Percentiles rank a stretch among this genome's conserved stretches.
Conservation (phyloP, 2,329 filamentous ascomycete genomes). For the Aspergillus sojae region DNA sequence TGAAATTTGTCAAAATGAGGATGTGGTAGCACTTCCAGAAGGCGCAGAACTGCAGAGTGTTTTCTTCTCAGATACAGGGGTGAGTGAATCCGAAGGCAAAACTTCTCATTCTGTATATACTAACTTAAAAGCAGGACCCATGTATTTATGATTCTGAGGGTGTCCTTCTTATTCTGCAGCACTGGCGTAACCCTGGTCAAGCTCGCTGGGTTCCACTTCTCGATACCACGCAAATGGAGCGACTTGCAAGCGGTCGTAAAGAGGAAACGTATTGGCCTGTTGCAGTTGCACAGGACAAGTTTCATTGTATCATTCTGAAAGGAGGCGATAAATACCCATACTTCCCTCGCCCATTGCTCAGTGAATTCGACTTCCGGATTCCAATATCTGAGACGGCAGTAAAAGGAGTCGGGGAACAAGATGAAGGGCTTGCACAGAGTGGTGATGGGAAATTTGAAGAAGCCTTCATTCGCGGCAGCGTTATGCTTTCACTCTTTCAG, state of each 20-base stretch:
- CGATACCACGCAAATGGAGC: slow-evolving; percentile 81
- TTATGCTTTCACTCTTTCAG: slow-evolving; percentile 72
- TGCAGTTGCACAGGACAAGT: slow-evolving; percentile 85
- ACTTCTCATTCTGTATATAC: neutral
- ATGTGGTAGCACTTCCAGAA: slow-evolving; percentile 80
- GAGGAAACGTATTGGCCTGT: slow-evolving; percentile 93
- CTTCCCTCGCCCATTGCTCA: slow-evolving; percentile 85
- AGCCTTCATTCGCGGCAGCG: slow-evolving; percentile 72
- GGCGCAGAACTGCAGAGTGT: slow-evolving; percentile 74
- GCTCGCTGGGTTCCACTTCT: slow-evolving; percentile 91
- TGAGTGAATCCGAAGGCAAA: slow-evolving; percentile 46
- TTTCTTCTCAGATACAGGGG: slow-evolving; percentile 91
- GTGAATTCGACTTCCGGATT: slow-evolving; percentile 89
- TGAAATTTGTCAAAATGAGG: slow-evolving; percentile 92
- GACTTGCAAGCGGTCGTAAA: slow-evolving; percentile 81
- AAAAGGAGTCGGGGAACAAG: slow-evolving; percentile 40
- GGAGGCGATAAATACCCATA: slow-evolving; percentile 91
- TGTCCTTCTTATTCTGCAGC: slow-evolving; percentile 80
- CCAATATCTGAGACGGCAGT: slow-evolving; percentile 66
- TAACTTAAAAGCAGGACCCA: slow-evolving; percentile 65
- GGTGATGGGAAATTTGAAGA: slow-evolving; percentile 68
- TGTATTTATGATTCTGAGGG: slow-evolving; percentile 95
- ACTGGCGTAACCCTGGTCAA: slow-evolving; percentile 85
- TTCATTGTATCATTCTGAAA: slow-evolving; percentile 99
- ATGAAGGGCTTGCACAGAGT: slow-evolving; percentile 37